These are phyloP conservation scores for Apiospora aurea DNA, from an alignment of 2,329 filamentous ascomycete genomes.

Conservation along the genomic window DNA sequence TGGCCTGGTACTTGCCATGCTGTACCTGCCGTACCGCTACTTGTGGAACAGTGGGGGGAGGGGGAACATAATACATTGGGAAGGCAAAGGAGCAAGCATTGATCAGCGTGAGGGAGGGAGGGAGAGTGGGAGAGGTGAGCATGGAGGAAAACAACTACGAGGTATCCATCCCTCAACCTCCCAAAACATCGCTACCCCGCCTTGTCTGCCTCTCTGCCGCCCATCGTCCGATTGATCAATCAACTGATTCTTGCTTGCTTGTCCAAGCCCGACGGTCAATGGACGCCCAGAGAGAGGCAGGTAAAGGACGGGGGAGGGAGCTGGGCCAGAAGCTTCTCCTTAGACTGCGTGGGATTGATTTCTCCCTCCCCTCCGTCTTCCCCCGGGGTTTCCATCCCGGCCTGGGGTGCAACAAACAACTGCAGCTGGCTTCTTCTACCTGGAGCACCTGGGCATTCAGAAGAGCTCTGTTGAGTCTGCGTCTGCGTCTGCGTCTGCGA, in stretches of 20 bases:
- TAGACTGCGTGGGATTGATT: not conserved
- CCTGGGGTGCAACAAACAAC: not conserved
- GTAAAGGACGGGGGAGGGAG: not conserved
- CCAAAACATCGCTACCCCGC: slow-evolving; percentile 11
- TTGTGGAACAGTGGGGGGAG: not conserved
- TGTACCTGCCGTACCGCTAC: not conserved
- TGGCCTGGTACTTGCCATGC: not conserved
- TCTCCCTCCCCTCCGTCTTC: not conserved
- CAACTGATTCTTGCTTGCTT: not conserved
- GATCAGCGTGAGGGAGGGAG: too few species aligned
- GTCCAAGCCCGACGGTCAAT: not conserved
- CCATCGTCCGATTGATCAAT: slow-evolving; percentile 6
- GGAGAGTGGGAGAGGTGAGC: not conserved
- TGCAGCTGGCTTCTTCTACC: not conserved
- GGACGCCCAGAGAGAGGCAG: not conserved
- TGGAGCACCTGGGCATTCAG: not conserved
- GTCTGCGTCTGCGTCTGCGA: not conserved
- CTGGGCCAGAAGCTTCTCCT: too few species aligned
- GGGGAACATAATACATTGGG: too few species aligned
- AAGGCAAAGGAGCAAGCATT: too few species aligned
- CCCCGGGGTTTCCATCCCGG: not conserved
- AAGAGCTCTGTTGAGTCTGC: not conserved
- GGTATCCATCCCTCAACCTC: not conserved
- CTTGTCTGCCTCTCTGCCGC: not conserved
- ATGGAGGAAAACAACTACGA: not conserved